phyloP scores from a whole-genome alignment of 2,329 filamentous ascomycete species.

The Diaporthe australafricana region DNA sequence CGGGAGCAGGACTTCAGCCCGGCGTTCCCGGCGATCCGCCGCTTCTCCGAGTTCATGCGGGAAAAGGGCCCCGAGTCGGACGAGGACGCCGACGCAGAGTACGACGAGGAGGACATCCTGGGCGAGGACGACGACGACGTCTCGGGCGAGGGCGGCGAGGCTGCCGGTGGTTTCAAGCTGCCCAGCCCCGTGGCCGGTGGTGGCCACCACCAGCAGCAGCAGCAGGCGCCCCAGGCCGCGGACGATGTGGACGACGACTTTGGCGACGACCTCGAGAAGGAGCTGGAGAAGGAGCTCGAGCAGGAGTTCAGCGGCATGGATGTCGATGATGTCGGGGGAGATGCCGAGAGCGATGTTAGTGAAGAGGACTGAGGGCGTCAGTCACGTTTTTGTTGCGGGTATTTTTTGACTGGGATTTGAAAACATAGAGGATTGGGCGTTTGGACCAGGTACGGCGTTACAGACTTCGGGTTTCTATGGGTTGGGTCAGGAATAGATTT shows the following conservation, averaged over 20 bases:
- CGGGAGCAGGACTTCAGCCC: conserved; percentile 57
- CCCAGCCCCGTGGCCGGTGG: conserved; percentile 63
- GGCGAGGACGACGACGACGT: conserved; percentile 55
- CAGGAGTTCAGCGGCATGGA: conserved; percentile 55
- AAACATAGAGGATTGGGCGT: neutral
- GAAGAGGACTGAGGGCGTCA: conserved; percentile 66
- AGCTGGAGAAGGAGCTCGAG: conserved; percentile 68
- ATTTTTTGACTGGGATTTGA: neutral
- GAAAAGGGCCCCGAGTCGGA: conserved; percentile 55
- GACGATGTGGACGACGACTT: conserved; percentile 44
- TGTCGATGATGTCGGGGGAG: conserved; percentile 58
- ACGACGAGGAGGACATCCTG: conserved; percentile 50
- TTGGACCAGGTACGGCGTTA: neutral
- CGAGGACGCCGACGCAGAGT: conserved; percentile 59
- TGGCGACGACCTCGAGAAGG: conserved; percentile 59
- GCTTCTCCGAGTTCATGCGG: conserved; percentile 64
- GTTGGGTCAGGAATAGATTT: neutral
- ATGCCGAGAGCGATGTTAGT: conserved; percentile 73
- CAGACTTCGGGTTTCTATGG: neutral
- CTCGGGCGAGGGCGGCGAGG: conserved; percentile 50
- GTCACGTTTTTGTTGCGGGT: neutral
- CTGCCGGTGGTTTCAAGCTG: conserved; percentile 59
- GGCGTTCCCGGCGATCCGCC: conserved; percentile 58
- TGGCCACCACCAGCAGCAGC: conserved; percentile 20
- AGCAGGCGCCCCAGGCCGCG: conserved; percentile 37